phyloP scores from a whole-genome alignment of 768 basidiomycete genomes.

The Trichaptum fuscoviolaceum region DNA sequence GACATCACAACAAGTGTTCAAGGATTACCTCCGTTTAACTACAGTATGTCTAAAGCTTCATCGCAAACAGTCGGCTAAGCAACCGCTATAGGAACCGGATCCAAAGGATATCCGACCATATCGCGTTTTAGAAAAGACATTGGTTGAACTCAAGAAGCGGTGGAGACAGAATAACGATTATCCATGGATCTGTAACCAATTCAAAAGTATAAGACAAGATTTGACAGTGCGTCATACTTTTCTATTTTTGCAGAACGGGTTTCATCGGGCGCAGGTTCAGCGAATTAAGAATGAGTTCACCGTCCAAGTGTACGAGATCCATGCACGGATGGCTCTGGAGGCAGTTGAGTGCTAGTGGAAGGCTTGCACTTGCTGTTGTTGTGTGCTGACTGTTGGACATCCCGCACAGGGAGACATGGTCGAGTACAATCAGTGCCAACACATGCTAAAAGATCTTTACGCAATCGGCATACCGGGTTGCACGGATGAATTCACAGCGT shows the following conservation, averaged over 20 bases:
- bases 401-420: conserved; percentile 82
- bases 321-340: conserved; percentile 95
- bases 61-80: conserved; percentile 5
- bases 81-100: conserved; percentile 76
- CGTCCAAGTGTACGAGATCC: conserved; percentile 95
- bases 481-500: conserved; percentile 94
- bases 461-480: conserved; percentile 90
- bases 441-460: conserved; percentile 83
- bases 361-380: neutral
- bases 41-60: conserved; percentile 47
- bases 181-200: conserved; percentile 93
- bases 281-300: conserved; percentile 99
- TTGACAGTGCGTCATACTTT: conserved; percentile 68
- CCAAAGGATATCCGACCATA: conserved; percentile 92
- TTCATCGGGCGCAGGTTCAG: conserved; percentile 67
- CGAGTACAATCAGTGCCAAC: conserved; percentile 98
- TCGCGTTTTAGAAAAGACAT: conserved; percentile 74
- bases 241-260: conserved; percentile 6
- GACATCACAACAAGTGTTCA: conserved; percentile 83
- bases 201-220: conserved; percentile 97
- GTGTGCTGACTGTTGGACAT: conserved; percentile 4
- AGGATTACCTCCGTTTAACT: conserved; percentile 92
- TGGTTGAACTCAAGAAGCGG: conserved; percentile 78
- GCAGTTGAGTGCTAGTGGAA: conserved; percentile 44
- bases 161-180: conserved; percentile 81